Conservation (phyloP, 345 rosid genomes). For the Sapria himalayana region DNA sequence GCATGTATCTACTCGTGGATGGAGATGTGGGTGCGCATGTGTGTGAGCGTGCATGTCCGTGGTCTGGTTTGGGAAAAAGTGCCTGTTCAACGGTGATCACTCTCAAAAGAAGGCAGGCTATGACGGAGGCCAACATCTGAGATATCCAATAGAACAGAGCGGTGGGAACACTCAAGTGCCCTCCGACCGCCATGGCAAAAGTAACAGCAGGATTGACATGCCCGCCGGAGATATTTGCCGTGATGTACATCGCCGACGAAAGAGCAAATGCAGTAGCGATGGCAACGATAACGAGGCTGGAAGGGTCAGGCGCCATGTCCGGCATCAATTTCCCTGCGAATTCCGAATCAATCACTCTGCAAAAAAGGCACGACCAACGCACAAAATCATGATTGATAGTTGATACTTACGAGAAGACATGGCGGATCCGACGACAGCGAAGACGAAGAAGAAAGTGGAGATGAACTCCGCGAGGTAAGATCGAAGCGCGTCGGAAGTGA, state of each 20-base stretch:
- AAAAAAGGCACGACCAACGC: background rate
- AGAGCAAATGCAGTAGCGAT: conserved; percentile 52
- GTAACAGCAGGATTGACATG: conserved; percentile 94
- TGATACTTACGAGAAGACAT: conserved; percentile 47
- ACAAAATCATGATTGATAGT: background rate
- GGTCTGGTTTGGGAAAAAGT: too few relatives aligned
- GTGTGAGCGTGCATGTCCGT: too few relatives aligned
- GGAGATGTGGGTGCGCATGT: too few relatives aligned
- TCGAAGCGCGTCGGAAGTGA: conserved; percentile 34
- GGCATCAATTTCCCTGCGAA: conserved; percentile 48
- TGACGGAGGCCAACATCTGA: conserved; percentile 61
- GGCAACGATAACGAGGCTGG: conserved; percentile 36
- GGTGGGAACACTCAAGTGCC: conserved; percentile 45
- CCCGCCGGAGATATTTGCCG: conserved; percentile 53
- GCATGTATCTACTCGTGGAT: too few relatives aligned
- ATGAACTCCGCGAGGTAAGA: conserved; percentile 75
- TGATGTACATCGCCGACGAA: conserved; percentile 41
- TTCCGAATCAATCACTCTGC: background rate
- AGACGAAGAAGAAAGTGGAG: conserved; percentile 72
- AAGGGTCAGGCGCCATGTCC: conserved; percentile 29
- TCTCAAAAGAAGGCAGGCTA: conserved; percentile 59
- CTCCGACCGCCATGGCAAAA: conserved; percentile 62
- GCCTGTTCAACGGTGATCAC: conserved; percentile 41
- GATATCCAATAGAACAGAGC: conserved; percentile 76
- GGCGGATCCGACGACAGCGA: conserved; percentile 65